Conservation (phyloP, 139 green algal genomes). For the Chlamydomonas eustigma region DNA sequence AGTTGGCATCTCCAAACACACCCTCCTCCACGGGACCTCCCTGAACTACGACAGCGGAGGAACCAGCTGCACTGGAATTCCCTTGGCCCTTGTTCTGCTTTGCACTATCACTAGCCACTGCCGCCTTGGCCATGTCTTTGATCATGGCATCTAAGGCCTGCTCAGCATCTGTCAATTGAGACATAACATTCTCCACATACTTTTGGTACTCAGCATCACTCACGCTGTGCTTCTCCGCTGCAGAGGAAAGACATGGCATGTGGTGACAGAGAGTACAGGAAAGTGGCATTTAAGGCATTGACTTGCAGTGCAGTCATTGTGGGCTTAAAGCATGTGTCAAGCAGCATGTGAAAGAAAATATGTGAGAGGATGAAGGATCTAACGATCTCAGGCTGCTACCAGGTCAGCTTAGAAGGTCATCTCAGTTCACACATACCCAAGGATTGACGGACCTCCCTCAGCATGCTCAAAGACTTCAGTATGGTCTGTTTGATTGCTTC, state of each 20-base stretch:
- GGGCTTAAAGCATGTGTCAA: too few relatives aligned
- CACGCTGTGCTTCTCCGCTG: constrained; percentile 38
- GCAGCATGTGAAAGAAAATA: not conserved
- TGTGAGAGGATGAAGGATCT: not conserved
- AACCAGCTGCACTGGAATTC: not conserved
- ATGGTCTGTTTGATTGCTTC: constrained; percentile 33
- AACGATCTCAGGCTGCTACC: too few relatives aligned
- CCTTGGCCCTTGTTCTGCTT: not conserved
- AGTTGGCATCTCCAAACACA: constrained; percentile 14
- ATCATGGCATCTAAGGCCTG: constrained; percentile 26
- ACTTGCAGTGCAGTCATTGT: too few relatives aligned
- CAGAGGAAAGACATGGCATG: not conserved
- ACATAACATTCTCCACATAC: constrained; percentile 24
- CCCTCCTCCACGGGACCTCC: not conserved
- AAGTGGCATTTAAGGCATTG: too few relatives aligned
- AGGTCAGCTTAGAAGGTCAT: too few relatives aligned
- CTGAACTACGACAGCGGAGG: not conserved
- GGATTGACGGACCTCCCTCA: constrained; percentile 33
- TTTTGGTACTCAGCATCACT: constrained; percentile 37
- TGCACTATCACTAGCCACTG: not conserved
- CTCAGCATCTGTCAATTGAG: constrained; percentile 39
- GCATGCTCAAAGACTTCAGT: constrained; percentile 28
- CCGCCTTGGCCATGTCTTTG: constrained; percentile 15
- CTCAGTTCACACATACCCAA: constrained; percentile 40
- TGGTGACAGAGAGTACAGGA: not conserved